Percentiles rank a stretch among this genome's conserved stretches.
Evolutionary conservation across 495 filamentous ascomycete genomes (phyloP).

Genomic region (Astrocystis sublimbata): DNA sequence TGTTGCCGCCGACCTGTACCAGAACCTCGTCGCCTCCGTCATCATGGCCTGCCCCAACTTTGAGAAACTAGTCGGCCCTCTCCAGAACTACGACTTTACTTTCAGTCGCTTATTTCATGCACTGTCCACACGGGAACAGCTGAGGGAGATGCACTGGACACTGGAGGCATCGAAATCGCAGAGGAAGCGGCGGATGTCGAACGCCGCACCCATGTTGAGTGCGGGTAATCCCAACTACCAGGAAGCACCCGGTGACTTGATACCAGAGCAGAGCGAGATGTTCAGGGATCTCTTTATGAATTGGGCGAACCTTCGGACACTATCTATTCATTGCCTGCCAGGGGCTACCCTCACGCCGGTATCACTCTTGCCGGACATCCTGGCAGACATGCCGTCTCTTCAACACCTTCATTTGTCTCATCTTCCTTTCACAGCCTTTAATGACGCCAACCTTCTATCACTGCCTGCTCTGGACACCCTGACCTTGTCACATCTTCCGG

Average conservation of each 20-base stretch:
- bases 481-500: constrained; percentile 72
- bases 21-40: constrained; percentile 73
- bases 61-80: constrained; percentile 70
- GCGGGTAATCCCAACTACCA: constrained; percentile 25
- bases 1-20: constrained; percentile 58
- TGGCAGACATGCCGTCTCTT: constrained; percentile 68
- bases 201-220: constrained; percentile 28
- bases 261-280: constrained; percentile 60
- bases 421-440: constrained; percentile 71
- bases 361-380: constrained; percentile 63
- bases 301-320: constrained; percentile 71
- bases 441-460: constrained; percentile 64
- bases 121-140: constrained; percentile 68
- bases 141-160: constrained; percentile 83
- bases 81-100: constrained; percentile 68
- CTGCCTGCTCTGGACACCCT: constrained; percentile 74
- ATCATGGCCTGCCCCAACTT: constrained; percentile 87
- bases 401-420: constrained; percentile 73
- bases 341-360: constrained; percentile 65
- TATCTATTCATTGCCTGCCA: constrained; percentile 69
- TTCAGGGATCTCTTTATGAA: constrained; percentile 70
- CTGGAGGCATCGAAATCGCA: constrained; percentile 49
- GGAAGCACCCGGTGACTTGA: constrained; percentile 54
- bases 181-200: constrained; percentile 32
- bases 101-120: constrained; percentile 78